Conservation (phyloP, 2,329 filamentous ascomycete species). For the Epichloe sibirici region DNA sequence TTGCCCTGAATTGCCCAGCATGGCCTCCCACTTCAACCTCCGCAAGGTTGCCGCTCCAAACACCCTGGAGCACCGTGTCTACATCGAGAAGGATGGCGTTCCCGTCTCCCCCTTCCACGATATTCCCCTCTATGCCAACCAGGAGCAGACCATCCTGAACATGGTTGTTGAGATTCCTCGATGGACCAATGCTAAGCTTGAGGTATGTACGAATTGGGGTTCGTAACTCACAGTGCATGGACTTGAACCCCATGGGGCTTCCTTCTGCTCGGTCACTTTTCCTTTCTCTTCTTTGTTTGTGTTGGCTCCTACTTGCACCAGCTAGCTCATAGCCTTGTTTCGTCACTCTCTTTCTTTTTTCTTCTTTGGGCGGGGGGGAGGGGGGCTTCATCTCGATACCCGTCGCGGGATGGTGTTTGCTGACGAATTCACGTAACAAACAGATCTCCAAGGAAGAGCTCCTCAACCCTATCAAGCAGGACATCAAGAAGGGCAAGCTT, state of each 20-base stretch:
- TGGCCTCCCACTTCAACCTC: constrained; percentile 57
- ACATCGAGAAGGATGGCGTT: constrained; percentile 93
- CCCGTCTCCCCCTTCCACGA: constrained; percentile 96
- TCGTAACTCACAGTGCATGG: neutral
- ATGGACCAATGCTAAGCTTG: constrained; percentile 99
- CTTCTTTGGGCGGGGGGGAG: too few relatives aligned
- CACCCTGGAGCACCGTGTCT: constrained; percentile 95
- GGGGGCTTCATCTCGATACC: too few relatives aligned
- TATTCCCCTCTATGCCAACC: constrained; percentile 93
- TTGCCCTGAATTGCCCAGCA: constrained; percentile 20
- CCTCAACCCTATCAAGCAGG: constrained; percentile 99
- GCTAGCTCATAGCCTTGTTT: neutral
- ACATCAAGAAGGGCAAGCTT: constrained; percentile 99
- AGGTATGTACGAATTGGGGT: constrained; percentile 48
- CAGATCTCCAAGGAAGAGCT: constrained; percentile 98
- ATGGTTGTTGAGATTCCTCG: constrained; percentile 99
- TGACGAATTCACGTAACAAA: constrained; percentile 10
- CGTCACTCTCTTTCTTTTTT: neutral
- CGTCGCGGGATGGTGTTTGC: constrained; percentile 5
- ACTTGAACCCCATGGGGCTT: neutral
- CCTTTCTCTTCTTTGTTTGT: too few relatives aligned
- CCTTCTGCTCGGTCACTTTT: neutral
- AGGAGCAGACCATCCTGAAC: constrained; percentile 91
- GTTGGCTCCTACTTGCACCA: too few relatives aligned
- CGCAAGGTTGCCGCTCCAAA: constrained; percentile 84